Evolutionary conservation across 2,329 filamentous ascomycete species (phyloP), one percentile per base, ranked within the genome.

Genomic region (Balansia obtecta): DNA sequence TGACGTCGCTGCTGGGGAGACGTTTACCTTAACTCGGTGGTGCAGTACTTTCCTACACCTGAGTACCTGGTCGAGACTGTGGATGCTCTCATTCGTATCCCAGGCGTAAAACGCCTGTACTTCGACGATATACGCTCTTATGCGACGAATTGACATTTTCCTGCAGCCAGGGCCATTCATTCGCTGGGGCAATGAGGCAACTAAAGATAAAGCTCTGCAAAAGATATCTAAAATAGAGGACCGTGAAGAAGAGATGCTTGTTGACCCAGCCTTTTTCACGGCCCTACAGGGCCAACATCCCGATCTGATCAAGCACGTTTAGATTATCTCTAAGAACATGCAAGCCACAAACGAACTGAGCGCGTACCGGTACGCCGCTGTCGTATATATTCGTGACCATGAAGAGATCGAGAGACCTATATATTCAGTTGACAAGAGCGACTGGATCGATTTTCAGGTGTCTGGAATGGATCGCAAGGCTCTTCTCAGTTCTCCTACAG

Each of bases 201-300:
- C 33, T 4, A 46, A n/a, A 13, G 15, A 3, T 13, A 1, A 44
- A 1, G 18, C 57, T 10, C 48, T 45, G 16, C 18, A 22, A 13
- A 45, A 48, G 38, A 52, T 58, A 22, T 6, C 47, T 6, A 51
- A 53, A 8, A 18, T 56, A 16, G 55, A 55, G 18, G 30, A 53
- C 9, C 2, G 20, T 3, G 58, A 62, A 48, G 45, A 48, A 30
- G 60, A 62, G 45, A 43, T 62, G 0, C 50, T 60, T 8, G 51
- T 62, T 10, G 57, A 61, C 18, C 59, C 60, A 15, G 54, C 52
- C 2, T 62, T 60, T 44, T 62, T 61, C 40, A 61, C 58, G 0
- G 32, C 22, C 0, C 46, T 61, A 1, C 4, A 39, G 2, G 32
- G 1, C 1, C 54, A 40, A 1, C 34, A 57, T 4, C 58, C 60